Evolutionary conservation across 345 rosid genomes (phyloP).

Genomic region (Salix suchowensis): DNA sequence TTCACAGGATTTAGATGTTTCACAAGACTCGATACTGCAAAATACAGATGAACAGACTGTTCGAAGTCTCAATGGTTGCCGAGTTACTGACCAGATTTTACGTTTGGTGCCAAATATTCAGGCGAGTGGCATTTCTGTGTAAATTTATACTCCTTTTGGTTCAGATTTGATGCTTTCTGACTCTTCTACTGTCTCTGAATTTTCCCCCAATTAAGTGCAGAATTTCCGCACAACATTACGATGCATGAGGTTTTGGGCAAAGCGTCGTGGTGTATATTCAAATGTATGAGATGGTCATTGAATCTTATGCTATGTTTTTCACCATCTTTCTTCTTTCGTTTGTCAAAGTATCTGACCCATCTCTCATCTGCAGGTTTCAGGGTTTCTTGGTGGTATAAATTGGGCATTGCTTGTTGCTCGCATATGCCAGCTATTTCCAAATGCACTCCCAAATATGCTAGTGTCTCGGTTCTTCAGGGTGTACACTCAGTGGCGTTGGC

Average conservation of each 20-base stretch:
- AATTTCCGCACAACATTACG: slow-evolving; percentile 86
- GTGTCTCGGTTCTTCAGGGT: slow-evolving; percentile 93
- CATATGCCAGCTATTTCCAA: slow-evolving; percentile 95
- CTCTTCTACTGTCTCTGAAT: slow-evolving; percentile 14
- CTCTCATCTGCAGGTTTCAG: slow-evolving; percentile 58
- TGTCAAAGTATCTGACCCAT: not conserved
- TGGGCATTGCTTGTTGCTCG: slow-evolving; percentile 99
- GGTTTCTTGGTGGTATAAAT: slow-evolving; percentile 98
- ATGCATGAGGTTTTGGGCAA: slow-evolving; percentile 96
- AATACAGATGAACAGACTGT: slow-evolving; percentile 93
- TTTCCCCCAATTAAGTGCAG: slow-evolving; percentile 37
- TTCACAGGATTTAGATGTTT: slow-evolving; percentile 83
- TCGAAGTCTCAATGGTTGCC: slow-evolving; percentile 96
- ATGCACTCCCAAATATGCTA: slow-evolving; percentile 90
- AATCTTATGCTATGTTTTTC: slow-evolving; percentile 6
- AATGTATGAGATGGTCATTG: slow-evolving; percentile 56
- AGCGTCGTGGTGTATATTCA: slow-evolving; percentile 96
- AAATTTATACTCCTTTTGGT: not conserved
- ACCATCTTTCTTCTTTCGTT: slow-evolving; percentile 1
- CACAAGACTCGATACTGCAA: slow-evolving; percentile 85
- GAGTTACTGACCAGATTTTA: slow-evolving; percentile 98
- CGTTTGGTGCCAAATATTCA: slow-evolving; percentile 94
- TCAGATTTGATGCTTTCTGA: not conserved
- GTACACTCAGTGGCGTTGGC: slow-evolving; percentile 96
- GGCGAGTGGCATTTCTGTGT: slow-evolving; percentile 38